Base-by-base conservation (phyloP, 352 stramenopile species). In the Globisporangium spinosum region DNA sequence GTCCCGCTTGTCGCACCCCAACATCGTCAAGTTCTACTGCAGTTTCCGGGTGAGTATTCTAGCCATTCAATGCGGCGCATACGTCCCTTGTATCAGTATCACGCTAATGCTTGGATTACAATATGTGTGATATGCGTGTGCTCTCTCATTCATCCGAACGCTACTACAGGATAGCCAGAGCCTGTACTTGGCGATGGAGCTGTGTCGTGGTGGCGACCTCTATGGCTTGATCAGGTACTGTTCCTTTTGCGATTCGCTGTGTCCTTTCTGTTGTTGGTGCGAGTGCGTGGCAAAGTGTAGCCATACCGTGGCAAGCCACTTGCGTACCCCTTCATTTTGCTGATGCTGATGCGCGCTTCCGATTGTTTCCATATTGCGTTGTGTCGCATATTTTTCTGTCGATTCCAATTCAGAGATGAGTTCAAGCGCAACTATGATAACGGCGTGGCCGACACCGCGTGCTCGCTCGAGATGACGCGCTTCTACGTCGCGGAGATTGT, bases 401-500 rank as follows among this genome's bases (percentile, higher is more conserved):
- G 15, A 17, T 5, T 55, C 54, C 20, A 29, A 29, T 2, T 5
- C 58, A 85, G 78, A 54, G 77, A 82, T 29, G 78, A 83, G 64
- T 78, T 75, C 58, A 76, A 78, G 68, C 78, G 85, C 49, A 80
- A 96, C 40, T 68, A 81, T 55, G 81, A 86, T 15, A 51, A 78
- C 25, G 80, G 76, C n/a, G 65, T 94, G 13, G 54, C 55, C 32
- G 76, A 96, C 64, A 78, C 77, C 22, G 89, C 80, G 43, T 95
- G 86, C 62, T 88, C 79, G 27, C 65, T 91, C 7, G 64, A 82
- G 54, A 74, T 98, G 54, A 97, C 94, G 53, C 83, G 91, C 56
- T 98, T 98, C 64, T 95, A 98, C 70, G 86, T 96, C 34, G 85
- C 94, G 43, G 95, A 99, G 80, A 87, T 99, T 58, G 76, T 97